Base-by-base conservation (phyloP, 495 filamentous ascomycete genomes). In the Lindgomyces ingoldianus region DNA sequence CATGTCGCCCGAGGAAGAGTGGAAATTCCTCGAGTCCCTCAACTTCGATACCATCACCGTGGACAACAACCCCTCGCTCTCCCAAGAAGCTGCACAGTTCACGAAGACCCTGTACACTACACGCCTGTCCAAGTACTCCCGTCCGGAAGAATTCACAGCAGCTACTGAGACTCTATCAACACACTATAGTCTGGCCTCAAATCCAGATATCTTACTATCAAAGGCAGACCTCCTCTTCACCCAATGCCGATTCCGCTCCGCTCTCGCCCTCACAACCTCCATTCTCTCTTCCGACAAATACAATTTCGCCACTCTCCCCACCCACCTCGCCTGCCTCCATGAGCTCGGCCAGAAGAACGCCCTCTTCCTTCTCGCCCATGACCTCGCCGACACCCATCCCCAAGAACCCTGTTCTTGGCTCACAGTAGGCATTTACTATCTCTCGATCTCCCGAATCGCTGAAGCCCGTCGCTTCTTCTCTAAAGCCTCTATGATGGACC, bases 91-190 rank as follows among this genome's bases (percentile, higher is more conserved):
- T 6, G 91, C 89, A 4, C 88, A 96, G 61, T 97, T 98, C 73
- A 91, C 91, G 4, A 93, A 89, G 72, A 94, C 96, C 88, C 88
- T 99, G 41, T 99, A 97, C 80, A 96, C 91, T 6, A 98, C 95
- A 1, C 87, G 93, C 21, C 82, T 99, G 19, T 97, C 94, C 41
- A 99, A 98, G 73, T 98, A 98, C 76, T 88, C 91, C 36, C 91
- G 94, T 56, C 92, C 93, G 0, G 77, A 81, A 14, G 84, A 91
- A 21, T 91, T 98, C 72, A 89, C 87, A 27, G 82, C 85, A n/a
- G 93, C 94, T 6, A 89, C 89, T 26, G 94, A 99, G 74, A 91
- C 88, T 0, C 85, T 99, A 12, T 89, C 90, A 3, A 95, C 91
- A 0, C 91, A 96, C 72, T 98, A 98, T 75, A 94, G 93, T 56